Evolutionary conservation across 1,284 basidiomycete genomes (phyloP).

Genomic region (Trichosporon sp.): DNA sequence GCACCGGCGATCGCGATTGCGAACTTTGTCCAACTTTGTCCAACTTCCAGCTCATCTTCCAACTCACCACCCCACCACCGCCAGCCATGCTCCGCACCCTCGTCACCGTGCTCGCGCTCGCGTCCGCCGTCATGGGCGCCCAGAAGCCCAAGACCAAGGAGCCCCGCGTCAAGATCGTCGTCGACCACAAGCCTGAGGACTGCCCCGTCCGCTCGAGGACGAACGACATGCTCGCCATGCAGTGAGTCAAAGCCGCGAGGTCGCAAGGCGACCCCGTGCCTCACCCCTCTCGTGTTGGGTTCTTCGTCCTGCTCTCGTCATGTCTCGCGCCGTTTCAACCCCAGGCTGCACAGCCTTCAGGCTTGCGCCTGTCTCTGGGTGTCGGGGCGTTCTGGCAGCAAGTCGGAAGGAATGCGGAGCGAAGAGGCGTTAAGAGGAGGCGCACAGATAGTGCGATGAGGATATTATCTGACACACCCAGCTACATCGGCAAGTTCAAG

Average conservation of each 20-base stretch:
- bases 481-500: conserved; percentile 54
- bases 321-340: neutral
- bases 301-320: neutral
- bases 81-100: conserved; percentile 15
- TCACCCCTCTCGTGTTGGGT: neutral
- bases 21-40: neutral
- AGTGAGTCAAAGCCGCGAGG: too few relatives aligned
- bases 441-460: neutral
- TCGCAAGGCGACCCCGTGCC: neutral
- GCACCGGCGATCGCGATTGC: neutral
- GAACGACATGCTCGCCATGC: conserved; percentile 54
- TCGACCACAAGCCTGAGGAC: conserved; percentile 49
- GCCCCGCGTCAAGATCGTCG: conserved; percentile 40
- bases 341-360: neutral
- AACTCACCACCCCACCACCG: neutral
- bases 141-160: conserved; percentile 7
- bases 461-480: conserved; percentile 23
- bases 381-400: too few relatives aligned
- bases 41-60: neutral
- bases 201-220: conserved; percentile 53
- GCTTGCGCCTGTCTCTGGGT: neutral
- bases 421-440: neutral
- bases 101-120: conserved; percentile 15
- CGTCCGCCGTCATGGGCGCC: conserved; percentile 7
- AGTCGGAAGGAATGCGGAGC: too few relatives aligned